Percentiles rank a stretch among this genome's conserved stretches.
Conservation (phyloP, 805 yeast species). For the Lipomyces yamanashiensis region DNA sequence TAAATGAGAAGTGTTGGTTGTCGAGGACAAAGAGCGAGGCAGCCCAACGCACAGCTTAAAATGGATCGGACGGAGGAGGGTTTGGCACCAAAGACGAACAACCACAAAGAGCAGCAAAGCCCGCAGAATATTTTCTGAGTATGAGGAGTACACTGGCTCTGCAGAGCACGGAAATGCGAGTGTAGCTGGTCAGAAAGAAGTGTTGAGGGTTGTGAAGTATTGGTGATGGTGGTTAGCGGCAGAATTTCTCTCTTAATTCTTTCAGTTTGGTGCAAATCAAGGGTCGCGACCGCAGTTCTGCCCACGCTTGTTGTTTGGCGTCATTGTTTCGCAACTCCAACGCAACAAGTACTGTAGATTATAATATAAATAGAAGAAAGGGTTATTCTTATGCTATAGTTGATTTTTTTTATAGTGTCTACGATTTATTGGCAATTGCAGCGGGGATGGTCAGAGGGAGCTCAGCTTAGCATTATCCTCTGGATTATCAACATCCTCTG, state of each 20-base stretch:
- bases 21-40: conserved; percentile 1
- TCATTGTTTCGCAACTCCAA: neutral
- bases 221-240: conserved; percentile 2
- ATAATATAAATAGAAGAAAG: too few species aligned
- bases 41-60: neutral
- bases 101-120: neutral
- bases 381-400: neutral
- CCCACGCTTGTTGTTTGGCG: neutral
- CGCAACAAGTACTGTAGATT: too few species aligned
- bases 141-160: neutral
- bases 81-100: neutral
- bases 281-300: conserved; percentile 1
- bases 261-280: neutral
- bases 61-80: neutral
- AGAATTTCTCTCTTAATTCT: conserved; percentile 6
- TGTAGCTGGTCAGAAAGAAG: neutral
- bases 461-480: too few species aligned
- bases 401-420: neutral
- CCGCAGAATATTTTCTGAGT: neutral
- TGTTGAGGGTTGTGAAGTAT: neutral
- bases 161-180: neutral
- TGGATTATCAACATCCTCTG: too few species aligned
- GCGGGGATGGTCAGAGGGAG: too few species aligned
- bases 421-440: too few species aligned
- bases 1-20: neutral